Evolutionary conservation across 2,329 filamentous ascomycete species (phyloP), one percentile per base, ranked within the genome.

Genomic region (Daldinia sp.): DNA sequence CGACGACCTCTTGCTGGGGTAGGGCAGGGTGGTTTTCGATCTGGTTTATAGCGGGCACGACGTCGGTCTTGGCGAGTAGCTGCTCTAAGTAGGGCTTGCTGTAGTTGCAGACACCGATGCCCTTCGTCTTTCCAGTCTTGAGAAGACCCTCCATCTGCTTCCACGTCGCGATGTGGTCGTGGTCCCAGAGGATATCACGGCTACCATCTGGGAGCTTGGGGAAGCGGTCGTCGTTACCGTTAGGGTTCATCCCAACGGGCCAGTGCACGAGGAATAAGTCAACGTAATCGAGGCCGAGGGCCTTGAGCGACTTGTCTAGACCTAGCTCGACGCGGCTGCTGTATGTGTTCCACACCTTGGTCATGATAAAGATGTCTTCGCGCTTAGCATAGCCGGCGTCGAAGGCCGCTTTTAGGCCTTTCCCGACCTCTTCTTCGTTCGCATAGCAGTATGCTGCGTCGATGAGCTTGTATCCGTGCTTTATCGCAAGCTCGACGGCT

Each of bases 231-330:
- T 91, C 82, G 79, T 91, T 74, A 85, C 89, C 90, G 30, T 90
- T 84, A 6, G 90, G 90, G 79, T 94, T 94, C 87, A 94, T 89
- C 50, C 90, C 87, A 45, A 93, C 80, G 4, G 91, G 90, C 91
- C 92, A 95, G 80, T 96, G 92, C 81, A 96, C 85, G 34, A 96
- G 83, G 75, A 87, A 93, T 59, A 96, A 81, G 75, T 96, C 93
- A 4, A 96, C 84, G 75, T 96, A 94, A 68, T 93, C 90, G 48
- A 95, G 80, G 1, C 91, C 90, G 32, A 96, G 80, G 62, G 85
- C 83, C 78, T 89, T 85, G 75, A 95, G 81, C 72, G 88, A 91
- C 82, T 89, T 88, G 68, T 92, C 86, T 32, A 95, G 82, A 32
- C 85, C 87, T 71, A 90, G 80, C 77, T 90, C 88, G 4, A 87